Conservation (phyloP, 2,329 filamentous ascomycete species). For the Aureobasidium sp. region DNA sequence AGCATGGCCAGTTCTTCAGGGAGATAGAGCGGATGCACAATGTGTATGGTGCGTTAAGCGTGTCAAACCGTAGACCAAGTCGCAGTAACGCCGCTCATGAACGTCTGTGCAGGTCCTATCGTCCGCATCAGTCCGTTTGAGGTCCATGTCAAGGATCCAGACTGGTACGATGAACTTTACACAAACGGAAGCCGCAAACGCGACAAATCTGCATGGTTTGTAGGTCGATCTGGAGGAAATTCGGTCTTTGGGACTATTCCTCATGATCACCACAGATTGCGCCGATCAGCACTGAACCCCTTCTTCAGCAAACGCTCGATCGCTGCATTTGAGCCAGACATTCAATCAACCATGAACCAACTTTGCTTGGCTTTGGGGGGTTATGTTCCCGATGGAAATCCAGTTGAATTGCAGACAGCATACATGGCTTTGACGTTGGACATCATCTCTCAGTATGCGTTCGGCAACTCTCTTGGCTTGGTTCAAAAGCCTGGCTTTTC, state of each 20-base stretch:
- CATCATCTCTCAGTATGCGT: slow-evolving; percentile 41
- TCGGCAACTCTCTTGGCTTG: slow-evolving; percentile 25
- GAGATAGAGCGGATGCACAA: slow-evolving; percentile 32
- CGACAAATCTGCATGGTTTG: neutral
- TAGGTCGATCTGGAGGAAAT: no score
- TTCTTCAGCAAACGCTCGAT: slow-evolving; percentile 45
- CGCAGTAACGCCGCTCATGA: neutral
- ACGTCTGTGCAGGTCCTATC: slow-evolving; percentile 8
- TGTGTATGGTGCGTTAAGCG: slow-evolving; percentile 28
- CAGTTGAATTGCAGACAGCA: slow-evolving; percentile 26
- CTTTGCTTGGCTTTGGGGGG: slow-evolving; percentile 30
- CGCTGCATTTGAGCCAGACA: slow-evolving; percentile 26
- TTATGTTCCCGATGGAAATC: slow-evolving; percentile 19
- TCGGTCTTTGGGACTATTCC: slow-evolving; percentile 36
- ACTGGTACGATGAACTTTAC: slow-evolving; percentile 35
- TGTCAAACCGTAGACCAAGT: neutral
- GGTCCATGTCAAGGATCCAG: slow-evolving; percentile 47
- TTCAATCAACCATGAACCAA: slow-evolving; percentile 37
- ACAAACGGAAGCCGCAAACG: neutral
- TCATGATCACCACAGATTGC: slow-evolving; percentile 46
- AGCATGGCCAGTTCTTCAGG: slow-evolving; percentile 28
- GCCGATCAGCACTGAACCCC: slow-evolving; percentile 44
- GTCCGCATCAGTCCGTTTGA: slow-evolving; percentile 44
- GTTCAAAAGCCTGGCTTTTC: no score
- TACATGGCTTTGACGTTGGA: slow-evolving; percentile 37